These are phyloP conservation scores for Rehmannia glutinosa DNA, from an alignment of 257 asterid species.

Conservation along the genomic window DNA sequence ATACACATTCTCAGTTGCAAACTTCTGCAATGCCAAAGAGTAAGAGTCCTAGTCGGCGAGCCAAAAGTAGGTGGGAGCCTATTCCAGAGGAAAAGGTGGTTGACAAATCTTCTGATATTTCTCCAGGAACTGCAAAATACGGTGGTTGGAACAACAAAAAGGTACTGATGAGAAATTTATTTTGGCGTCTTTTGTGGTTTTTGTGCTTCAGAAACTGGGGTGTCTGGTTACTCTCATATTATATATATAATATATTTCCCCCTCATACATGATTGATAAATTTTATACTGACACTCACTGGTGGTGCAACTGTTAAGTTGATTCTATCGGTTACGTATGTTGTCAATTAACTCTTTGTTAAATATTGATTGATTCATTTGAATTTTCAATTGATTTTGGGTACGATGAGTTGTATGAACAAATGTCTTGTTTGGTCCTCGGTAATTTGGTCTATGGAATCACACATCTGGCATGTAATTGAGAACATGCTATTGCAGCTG, in stretches of 20 bases:
- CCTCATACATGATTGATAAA: background rate
- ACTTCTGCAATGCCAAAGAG: slow-evolving; percentile 44
- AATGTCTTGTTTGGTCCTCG: background rate
- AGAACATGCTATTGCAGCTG: background rate
- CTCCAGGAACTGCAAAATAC: slow-evolving; percentile 46
- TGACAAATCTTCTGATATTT: slow-evolving; percentile 42
- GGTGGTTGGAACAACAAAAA: slow-evolving; percentile 74
- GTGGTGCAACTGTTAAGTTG: background rate
- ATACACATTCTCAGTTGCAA: slow-evolving; percentile 35
- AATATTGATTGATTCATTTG: background rate
- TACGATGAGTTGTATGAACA: background rate
- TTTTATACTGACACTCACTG: background rate
- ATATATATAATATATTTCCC: too few species aligned
- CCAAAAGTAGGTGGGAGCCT: slow-evolving; percentile 99
- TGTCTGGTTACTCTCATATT: too few species aligned
- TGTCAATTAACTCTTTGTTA: background rate
- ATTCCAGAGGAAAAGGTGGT: slow-evolving; percentile 55
- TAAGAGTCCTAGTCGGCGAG: slow-evolving; percentile 78
- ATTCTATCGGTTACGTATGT: background rate
- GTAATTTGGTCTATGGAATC: background rate
- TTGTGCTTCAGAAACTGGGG: too few species aligned
- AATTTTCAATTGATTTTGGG: background rate
- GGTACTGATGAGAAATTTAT: slow-evolving; percentile 34
- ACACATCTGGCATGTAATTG: background rate
- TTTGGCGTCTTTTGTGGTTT: background rate